A percentile compares a stretch with the other conserved stretches of the same genome.
These are phyloP conservation scores for Bertia moriformis DNA, from an alignment of 2,329 filamentous ascomycete species.

Conservation along the genomic window DNA sequence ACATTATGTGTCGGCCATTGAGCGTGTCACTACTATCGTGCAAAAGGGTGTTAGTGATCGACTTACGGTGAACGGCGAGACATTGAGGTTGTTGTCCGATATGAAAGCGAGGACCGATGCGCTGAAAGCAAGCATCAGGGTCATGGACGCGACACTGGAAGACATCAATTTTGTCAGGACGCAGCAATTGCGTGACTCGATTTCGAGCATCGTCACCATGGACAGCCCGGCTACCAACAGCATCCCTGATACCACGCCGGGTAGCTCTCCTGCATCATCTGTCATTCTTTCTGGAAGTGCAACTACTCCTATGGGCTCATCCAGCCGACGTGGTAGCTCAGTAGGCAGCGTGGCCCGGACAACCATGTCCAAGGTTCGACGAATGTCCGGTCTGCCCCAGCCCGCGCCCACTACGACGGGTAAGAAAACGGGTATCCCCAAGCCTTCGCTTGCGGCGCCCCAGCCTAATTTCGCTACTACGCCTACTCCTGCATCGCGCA, in stretches of 20 bases:
- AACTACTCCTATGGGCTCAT: slow-evolving; percentile 10
- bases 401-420: background rate
- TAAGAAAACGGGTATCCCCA: background rate
- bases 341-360: background rate
- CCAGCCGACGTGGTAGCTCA: slow-evolving; percentile 5
- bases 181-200: slow-evolving; percentile 72
- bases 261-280: slow-evolving; percentile 49
- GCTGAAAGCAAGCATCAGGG: slow-evolving; percentile 61
- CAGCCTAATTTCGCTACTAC: background rate
- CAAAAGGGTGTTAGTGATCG: slow-evolving; percentile 90
- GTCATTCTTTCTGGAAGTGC: slow-evolving; percentile 35
- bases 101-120: slow-evolving; percentile 70
- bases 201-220: slow-evolving; percentile 80
- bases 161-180: slow-evolving; percentile 50
- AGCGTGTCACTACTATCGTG: slow-evolving; percentile 79
- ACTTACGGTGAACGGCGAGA: slow-evolving; percentile 92
- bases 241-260: slow-evolving; percentile 57
- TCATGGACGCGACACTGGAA: slow-evolving; percentile 63
- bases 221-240: slow-evolving; percentile 60
- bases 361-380: slow-evolving; percentile 1
- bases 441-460: background rate
- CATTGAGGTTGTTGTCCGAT: slow-evolving; percentile 71
- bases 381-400: background rate
- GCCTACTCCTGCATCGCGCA: background rate
- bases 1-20: slow-evolving; percentile 87